Evolutionary conservation across 228 moss, liverwort and hornwort genomes (phyloP).

Genomic region (Sphagnum magellanicum): DNA sequence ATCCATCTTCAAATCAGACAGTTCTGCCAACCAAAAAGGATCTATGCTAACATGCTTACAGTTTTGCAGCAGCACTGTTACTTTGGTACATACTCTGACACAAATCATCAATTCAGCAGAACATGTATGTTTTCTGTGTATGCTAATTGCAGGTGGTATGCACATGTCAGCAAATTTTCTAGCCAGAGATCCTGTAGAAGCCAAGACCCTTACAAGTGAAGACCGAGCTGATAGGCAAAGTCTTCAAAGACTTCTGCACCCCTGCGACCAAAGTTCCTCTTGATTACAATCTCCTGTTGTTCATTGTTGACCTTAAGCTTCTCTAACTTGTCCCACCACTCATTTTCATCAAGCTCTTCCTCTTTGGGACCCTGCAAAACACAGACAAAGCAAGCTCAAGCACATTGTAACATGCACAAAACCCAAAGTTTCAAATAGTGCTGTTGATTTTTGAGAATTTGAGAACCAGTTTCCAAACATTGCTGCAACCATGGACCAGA

Average conservation of each 20-base stretch:
- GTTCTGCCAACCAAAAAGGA: too few relatives aligned
- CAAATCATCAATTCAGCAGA: background rate
- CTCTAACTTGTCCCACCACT: slow-evolving; percentile 90
- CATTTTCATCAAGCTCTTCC: slow-evolving; percentile 70
- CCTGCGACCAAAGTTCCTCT: slow-evolving; percentile 78
- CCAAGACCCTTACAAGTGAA: slow-evolving; percentile 66
- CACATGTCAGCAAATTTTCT: background rate
- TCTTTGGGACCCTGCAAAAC: slow-evolving; percentile 68
- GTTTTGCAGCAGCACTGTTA: too few relatives aligned
- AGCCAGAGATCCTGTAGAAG: background rate
- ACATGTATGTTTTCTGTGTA: background rate
- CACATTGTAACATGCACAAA: background rate
- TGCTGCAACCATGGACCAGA: background rate
- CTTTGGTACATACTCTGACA: too few relatives aligned
- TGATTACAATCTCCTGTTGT: slow-evolving; percentile 90
- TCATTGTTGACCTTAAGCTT: slow-evolving; percentile 60
- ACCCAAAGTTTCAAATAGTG: background rate
- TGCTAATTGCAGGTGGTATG: too few relatives aligned
- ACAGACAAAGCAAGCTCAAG: background rate
- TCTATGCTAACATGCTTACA: too few relatives aligned
- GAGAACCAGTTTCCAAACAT: background rate
- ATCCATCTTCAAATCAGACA: too few relatives aligned
- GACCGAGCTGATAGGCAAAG: slow-evolving; percentile 69
- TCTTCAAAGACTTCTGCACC: slow-evolving; percentile 73
- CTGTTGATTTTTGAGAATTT: background rate